Percentiles rank a stretch among this genome's conserved stretches.
These are phyloP conservation scores for Stropharia rugosoannulata DNA, from an alignment of 768 basidiomycete genomes.

Conservation along the genomic window DNA sequence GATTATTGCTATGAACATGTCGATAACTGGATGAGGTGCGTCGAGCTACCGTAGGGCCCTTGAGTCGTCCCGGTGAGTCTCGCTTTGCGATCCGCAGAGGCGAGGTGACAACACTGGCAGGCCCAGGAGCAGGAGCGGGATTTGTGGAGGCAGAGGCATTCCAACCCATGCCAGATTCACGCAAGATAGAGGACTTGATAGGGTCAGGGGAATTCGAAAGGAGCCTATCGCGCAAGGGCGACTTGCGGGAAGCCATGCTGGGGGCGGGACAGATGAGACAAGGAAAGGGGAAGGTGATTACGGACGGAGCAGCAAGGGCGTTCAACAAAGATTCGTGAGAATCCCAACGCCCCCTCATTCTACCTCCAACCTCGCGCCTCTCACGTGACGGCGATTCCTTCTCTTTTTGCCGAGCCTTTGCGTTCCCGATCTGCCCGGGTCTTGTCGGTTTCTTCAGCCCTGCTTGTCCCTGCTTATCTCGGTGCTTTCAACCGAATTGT, in stretches of 20 bases:
- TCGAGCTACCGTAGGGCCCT: conserved; percentile 57
- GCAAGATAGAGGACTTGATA: conserved; percentile 60
- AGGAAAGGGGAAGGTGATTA: conserved; percentile 10
- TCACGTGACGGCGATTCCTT: conserved; percentile 39
- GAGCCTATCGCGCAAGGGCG: conserved; percentile 58
- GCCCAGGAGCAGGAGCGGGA: conserved; percentile 29
- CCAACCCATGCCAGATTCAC: conserved; percentile 69
- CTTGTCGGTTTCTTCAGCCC: no score
- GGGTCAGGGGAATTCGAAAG: conserved; percentile 63
- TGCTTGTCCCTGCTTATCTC: no score
- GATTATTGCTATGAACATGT: conserved; percentile 73
- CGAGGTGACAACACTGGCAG: conserved; percentile 44
- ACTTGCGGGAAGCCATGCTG: conserved; percentile 38
- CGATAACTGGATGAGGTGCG: conserved; percentile 78
- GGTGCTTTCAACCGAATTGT: no score
- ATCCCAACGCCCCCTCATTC: conserved; percentile 12
- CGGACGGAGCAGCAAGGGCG: conserved; percentile 16
- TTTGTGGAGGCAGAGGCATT: conserved; percentile 39
- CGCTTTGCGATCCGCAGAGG: conserved; percentile 78
- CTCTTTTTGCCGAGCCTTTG: no score
- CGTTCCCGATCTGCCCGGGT: no score
- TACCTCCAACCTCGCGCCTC: conserved; percentile 29
- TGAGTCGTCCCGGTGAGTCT: conserved; percentile 44
- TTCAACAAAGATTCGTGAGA: conserved; percentile 48
- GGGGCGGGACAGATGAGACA: not conserved